Evolutionary conservation across 2,329 filamentous ascomycete genomes (phyloP), one percentile per base, ranked within the genome.

Genomic region (Pseudogymnoascus sp.): DNA sequence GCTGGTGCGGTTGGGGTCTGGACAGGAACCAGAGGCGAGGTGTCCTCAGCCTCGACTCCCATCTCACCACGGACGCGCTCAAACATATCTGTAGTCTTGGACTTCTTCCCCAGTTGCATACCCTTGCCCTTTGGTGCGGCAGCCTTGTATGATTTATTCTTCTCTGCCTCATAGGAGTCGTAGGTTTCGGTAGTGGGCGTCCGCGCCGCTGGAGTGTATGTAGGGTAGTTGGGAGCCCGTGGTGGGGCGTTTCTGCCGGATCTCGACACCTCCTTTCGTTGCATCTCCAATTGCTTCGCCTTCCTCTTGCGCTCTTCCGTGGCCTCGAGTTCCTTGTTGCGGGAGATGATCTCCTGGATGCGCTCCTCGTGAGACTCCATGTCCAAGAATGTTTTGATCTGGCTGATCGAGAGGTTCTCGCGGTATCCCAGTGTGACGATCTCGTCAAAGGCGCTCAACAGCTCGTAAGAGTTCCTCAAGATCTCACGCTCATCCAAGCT

Each of bases 311-410:
- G 36, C 57, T 58, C 57, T 75, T 99, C 94, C 60, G 89, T 96
- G 8, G 94, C 95, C 76, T 99, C 94, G 68, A 99, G 81, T 76
- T 99, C 95, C 80, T 99, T 99, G 82, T 99, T 99, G 74, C 91
- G 83, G 65, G 92, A 91, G 72, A 97, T 97, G 65, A 97, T 99
- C 73, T 97, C 94, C 76, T 99, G 94, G 68, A 99, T 97, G 73
- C 94, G 87, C 81, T 99, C 94, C 77, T 99, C 95, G 72, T 99
- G 94, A 76, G 89, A 94, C 76, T 99, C 94, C 94, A 99, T 99
- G 73, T 97, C 95, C 68, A 99, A 77, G 81, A 99, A 99, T 2
- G 94, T 97, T 83, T 95, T 97, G 80, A 99, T 99, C 78, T 99
- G 95, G 76, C 87, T 90, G 70, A 99, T 85, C 22, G 93, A 95